Evolutionary conservation across 371 early-diverging fungal species (phyloP).

Genomic region (Mucor racemosus): DNA sequence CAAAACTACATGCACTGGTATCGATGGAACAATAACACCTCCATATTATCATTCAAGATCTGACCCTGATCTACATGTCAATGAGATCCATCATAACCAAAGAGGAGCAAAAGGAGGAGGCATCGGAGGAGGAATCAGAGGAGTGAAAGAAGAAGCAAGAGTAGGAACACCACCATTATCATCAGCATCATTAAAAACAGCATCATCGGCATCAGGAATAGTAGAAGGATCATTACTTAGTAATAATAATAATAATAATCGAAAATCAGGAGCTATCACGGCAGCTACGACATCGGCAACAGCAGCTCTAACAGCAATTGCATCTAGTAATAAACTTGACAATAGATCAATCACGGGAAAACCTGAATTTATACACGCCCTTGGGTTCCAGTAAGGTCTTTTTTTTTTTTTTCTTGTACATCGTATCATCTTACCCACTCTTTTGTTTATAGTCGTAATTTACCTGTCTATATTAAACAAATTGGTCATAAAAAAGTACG

Average conservation of each 20-base stretch:
- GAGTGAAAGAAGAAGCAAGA: not conserved
- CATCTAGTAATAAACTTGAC: not conserved
- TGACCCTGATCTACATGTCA: constrained; percentile 7
- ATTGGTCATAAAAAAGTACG: constrained; percentile 37
- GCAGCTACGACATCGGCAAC: not conserved
- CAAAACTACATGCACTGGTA: not conserved
- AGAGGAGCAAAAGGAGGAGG: not conserved
- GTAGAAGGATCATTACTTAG: not conserved
- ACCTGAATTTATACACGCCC: constrained; percentile 4
- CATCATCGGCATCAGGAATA: not conserved
- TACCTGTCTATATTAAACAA: constrained; percentile 49
- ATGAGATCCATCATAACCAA: not conserved
- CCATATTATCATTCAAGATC: not conserved
- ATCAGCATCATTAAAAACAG: not conserved
- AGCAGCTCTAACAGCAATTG: not conserved
- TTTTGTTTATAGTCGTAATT: constrained; percentile 42
- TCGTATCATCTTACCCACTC: not conserved
- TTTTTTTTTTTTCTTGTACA: not conserved
- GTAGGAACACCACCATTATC: not conserved
- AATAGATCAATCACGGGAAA: not conserved
- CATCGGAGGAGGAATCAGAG: not conserved
- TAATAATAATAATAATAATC: not conserved
- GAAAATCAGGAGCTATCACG: not conserved
- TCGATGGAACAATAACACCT: not conserved
- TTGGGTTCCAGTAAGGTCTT: constrained; percentile 25